Percentiles rank a stretch among this genome's conserved stretches.
phyloP scores from a whole-genome alignment of 106 monocot species.

The Gastrodia elata region DNA sequence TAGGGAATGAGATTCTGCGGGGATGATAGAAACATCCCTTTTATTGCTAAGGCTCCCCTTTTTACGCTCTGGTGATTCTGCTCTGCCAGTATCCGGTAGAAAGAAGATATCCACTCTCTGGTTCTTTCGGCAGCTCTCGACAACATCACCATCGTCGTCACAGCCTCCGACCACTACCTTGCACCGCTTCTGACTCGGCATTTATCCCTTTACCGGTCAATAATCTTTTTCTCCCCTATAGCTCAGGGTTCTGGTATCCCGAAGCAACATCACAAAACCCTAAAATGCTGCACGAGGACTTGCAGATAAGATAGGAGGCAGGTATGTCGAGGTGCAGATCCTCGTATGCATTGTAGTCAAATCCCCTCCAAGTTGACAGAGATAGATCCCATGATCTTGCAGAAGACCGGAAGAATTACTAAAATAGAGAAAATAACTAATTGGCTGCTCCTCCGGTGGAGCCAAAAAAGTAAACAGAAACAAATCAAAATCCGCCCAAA shows the following conservation, averaged over 20 bases:
- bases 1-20: background rate
- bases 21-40: background rate
- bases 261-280: slow-evolving; percentile 4
- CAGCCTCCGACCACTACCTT: slow-evolving; percentile 3
- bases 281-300: background rate
- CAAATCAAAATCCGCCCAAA: no score
- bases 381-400: no score
- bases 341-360: background rate
- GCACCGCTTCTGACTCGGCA: slow-evolving; percentile 52
- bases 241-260: background rate
- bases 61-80: background rate
- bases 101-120: slow-evolving; percentile 8
- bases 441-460: no score
- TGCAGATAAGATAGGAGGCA: background rate
- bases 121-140: slow-evolving; percentile 23
- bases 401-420: no score
- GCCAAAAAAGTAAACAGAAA: no score
- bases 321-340: background rate
- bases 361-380: background rate
- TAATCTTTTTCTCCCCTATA: slow-evolving; percentile 22
- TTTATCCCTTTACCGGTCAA: slow-evolving; percentile 35
- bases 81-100: slow-evolving; percentile 17
- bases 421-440: no score
- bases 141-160: background rate
- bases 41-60: background rate